A percentile compares a stretch with the other conserved stretches of the same genome.
Conservation (phyloP, 2,329 filamentous ascomycete species). For the Exophiala mesophila region DNA sequence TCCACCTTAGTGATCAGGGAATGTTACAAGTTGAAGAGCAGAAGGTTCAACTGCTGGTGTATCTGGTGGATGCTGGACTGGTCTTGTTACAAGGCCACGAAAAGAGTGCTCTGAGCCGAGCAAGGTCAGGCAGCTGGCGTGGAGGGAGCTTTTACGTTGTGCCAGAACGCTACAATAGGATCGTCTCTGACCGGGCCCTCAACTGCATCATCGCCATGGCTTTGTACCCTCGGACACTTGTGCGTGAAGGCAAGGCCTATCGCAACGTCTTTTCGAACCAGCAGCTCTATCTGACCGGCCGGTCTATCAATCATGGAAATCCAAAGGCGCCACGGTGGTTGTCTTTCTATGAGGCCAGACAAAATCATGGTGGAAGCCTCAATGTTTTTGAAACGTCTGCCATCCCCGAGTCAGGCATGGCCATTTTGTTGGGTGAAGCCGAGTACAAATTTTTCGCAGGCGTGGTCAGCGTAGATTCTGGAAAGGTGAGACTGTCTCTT, state of each 20-base stretch:
- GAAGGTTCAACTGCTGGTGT: conserved; percentile 82
- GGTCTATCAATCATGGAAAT: conserved; percentile 65
- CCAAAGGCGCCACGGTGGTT: conserved; percentile 62
- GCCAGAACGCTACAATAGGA: conserved; percentile 67
- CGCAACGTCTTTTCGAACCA: conserved; percentile 93
- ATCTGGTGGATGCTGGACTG: conserved; percentile 80
- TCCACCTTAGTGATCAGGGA: conserved; percentile 85
- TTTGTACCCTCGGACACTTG: conserved; percentile 90
- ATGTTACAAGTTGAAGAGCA: conserved; percentile 90
- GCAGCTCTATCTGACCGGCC: conserved; percentile 77
- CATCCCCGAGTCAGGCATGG: conserved; percentile 74
- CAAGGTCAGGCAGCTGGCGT: conserved; percentile 5
- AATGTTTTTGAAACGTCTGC: conserved; percentile 87
- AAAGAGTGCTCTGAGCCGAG: conserved; percentile 12
- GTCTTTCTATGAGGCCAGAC: conserved; percentile 97
- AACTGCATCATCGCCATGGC: conserved; percentile 84
- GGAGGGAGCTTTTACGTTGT: conserved; percentile 74
- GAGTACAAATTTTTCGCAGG: conserved; percentile 88
- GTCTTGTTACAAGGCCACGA: conserved; percentile 53
- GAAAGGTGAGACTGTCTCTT: conserved; percentile 75
- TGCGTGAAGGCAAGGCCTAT: conserved; percentile 78
- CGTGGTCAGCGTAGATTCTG: conserved; percentile 79
- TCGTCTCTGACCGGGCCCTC: conserved; percentile 72
- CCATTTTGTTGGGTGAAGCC: conserved; percentile 80
- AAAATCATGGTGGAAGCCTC: conserved; percentile 70